Percentiles rank a stretch among this genome's conserved stretches.
Conservation (phyloP, 441 rosid species). For the Gossypium schwendimanii region DNA sequence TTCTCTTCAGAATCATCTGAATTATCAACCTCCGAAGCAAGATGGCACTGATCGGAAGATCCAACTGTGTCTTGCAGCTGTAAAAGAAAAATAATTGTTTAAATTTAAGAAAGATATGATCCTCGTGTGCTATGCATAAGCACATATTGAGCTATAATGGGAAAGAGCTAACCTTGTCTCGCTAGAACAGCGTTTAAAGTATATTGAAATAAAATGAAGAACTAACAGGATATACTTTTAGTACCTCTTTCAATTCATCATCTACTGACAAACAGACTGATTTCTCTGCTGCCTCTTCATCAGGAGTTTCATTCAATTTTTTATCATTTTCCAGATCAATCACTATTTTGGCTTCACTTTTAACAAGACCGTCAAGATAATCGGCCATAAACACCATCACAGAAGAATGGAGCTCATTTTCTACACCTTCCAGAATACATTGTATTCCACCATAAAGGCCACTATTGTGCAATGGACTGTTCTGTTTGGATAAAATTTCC, state of each 20-base stretch:
- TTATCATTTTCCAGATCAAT: constrained; percentile 27
- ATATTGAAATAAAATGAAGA: not conserved
- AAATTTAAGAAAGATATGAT: not conserved
- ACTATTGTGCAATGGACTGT: constrained; percentile 14
- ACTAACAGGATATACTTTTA: constrained; percentile 1
- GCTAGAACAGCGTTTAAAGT: not conserved
- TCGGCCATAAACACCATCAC: constrained; percentile 36
- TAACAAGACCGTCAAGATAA: constrained; percentile 42
- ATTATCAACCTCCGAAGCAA: constrained; percentile 16
- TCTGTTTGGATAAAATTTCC: constrained; percentile 27
- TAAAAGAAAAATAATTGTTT: constrained; percentile 7
- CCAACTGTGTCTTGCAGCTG: constrained; percentile 39
- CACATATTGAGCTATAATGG: not conserved
- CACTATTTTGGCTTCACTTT: constrained; percentile 43
- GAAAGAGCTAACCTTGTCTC: not conserved
- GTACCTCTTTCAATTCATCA: constrained; percentile 36
- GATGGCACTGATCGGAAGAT: constrained; percentile 21
- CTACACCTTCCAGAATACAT: constrained; percentile 46
- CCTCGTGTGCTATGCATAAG: not conserved
- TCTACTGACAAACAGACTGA: constrained; percentile 25
- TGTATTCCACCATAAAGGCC: constrained; percentile 23
- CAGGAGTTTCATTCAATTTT: constrained; percentile 25
- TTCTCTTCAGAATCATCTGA: constrained; percentile 21
- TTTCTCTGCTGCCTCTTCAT: constrained; percentile 28
- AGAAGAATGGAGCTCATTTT: constrained; percentile 56